Base-by-base conservation (phyloP, 129 eudicot species). In the Flaveria ramosissima region DNA sequence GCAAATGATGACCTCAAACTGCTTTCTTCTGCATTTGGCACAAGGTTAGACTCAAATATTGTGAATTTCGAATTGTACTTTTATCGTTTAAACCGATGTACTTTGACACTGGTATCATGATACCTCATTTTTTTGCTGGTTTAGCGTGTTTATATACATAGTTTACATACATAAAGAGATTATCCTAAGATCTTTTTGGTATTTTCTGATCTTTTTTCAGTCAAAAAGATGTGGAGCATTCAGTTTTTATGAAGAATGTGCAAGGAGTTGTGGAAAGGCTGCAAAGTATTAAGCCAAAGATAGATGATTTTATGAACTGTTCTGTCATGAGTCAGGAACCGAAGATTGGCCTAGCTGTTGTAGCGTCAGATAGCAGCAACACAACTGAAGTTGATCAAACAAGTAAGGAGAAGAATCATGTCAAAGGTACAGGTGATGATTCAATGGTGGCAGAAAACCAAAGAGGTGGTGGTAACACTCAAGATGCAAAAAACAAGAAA, bases 41-140 rank as follows among this genome's bases (percentile, higher is more conserved):
- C 71, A 55, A 86, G 90, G 87, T 86, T 63, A 77, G 83, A 79
- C 68, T 67, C 8, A 8, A 46, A 16, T 39, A 26, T 42, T 74
- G 56, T 19, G 13, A 9, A 51, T 39, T 6, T 53, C 3, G 11
- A 48, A 48, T 12, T 48, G n/a, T 12, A 5, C 14, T 48, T 48
- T 48, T 48, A 48, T 48, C 2, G 53, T 48, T 48, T 48, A 13
- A 12, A 48, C 17, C 16, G 0, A 15, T 66, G 3, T 68, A 17
- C 9, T 12, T 12, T 39, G 19, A 16, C 12, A 2, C 15, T 13
- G 16, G 14, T 21, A 2, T n/a, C 5, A 41, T 9, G n/a, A n/a
- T 30, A 4, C 11, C 50, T 3, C 1, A 32, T 57, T 13, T 4
- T 53, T 73, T 17, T 20, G 53, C 30, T 73, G 9, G 0, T 12